A percentile compares a stretch with the other conserved stretches of the same genome.
phyloP scores from a whole-genome alignment of 2,329 filamentous ascomycete species.

The Penicillium fuscoglaucum region DNA sequence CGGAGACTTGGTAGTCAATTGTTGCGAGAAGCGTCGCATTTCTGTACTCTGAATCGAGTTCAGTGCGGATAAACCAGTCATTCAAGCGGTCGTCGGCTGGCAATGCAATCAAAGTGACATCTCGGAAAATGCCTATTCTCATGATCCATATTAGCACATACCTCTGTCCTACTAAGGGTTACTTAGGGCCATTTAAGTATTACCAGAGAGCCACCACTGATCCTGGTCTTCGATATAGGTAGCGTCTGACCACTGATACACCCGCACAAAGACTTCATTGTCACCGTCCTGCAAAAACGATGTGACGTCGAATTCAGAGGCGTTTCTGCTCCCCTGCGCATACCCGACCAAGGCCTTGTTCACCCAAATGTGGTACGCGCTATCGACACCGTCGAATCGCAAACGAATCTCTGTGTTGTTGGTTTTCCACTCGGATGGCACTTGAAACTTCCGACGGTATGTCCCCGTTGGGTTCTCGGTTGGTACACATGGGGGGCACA shows the following conservation, averaged over 20 bases:
- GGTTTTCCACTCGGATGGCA: slow-evolving; percentile 42
- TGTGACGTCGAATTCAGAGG: slow-evolving; percentile 67
- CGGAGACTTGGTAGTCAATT: slow-evolving; percentile 36
- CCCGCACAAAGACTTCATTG: slow-evolving; percentile 62
- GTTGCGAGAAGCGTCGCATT: slow-evolving; percentile 54
- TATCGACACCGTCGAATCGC: slow-evolving; percentile 70
- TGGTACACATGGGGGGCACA: slow-evolving; percentile 62
- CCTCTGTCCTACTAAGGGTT: too few relatives aligned
- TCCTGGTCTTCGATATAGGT: slow-evolving; percentile 69
- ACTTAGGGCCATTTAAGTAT: too few relatives aligned
- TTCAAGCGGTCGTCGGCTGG: slow-evolving; percentile 54
- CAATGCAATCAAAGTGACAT: slow-evolving; percentile 64
- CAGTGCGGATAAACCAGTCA: slow-evolving; percentile 58
- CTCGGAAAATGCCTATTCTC: slow-evolving; percentile 66
- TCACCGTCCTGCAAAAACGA: slow-evolving; percentile 45
- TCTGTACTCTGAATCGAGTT: slow-evolving; percentile 55
- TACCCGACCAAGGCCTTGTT: slow-evolving; percentile 67
- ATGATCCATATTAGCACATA: slow-evolving; percentile 28
- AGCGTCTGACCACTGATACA: slow-evolving; percentile 70
- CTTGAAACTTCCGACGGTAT: slow-evolving; percentile 56
- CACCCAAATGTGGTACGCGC: slow-evolving; percentile 69
- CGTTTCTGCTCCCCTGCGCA: slow-evolving; percentile 66
- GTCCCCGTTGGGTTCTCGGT: slow-evolving; percentile 64
- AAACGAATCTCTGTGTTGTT: slow-evolving; percentile 53
- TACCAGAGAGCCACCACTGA: slow-evolving; percentile 65